A percentile compares a stretch with the other conserved stretches of the same genome.
These are phyloP conservation scores for Luvunga scandens DNA, from an alignment of 345 rosid species.

Conservation along the genomic window DNA sequence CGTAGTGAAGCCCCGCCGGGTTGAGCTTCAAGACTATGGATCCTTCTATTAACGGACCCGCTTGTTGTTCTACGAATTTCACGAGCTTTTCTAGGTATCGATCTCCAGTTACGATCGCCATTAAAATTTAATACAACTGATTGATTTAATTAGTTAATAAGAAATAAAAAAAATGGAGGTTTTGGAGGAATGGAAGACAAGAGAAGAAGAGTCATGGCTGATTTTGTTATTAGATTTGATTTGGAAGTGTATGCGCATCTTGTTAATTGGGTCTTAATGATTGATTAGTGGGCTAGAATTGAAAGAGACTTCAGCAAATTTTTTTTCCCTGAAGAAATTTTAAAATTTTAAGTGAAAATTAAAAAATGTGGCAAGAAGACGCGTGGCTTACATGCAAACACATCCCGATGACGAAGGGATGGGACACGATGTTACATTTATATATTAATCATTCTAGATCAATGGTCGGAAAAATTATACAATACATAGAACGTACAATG, in stretches of 20 bases:
- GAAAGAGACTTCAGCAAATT: not conserved
- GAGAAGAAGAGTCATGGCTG: slow-evolving; percentile 33
- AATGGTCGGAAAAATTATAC: no score
- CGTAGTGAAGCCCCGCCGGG: slow-evolving; percentile 94
- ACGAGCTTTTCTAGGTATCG: slow-evolving; percentile 82
- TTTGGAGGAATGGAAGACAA: slow-evolving; percentile 31
- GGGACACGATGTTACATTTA: no score
- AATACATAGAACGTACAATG: no score
- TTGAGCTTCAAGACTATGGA: slow-evolving; percentile 76
- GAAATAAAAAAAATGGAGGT: slow-evolving; percentile 23
- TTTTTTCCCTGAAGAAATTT: not conserved
- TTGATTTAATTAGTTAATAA: not conserved
- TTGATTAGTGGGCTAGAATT: slow-evolving; percentile 3
- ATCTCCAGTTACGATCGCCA: slow-evolving; percentile 97
- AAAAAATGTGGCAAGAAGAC: not conserved
- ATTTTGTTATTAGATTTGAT: not conserved
- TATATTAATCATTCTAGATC: no score
- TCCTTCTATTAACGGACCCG: slow-evolving; percentile 69
- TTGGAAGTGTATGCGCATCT: not conserved
- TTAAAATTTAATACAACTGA: slow-evolving; percentile 10
- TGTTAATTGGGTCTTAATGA: slow-evolving; percentile 15
- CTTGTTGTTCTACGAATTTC: slow-evolving; percentile 70
- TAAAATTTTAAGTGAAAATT: not conserved
- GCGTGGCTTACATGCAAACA: slow-evolving; percentile 10
- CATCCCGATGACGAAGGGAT: no score